These are phyloP conservation scores for Pelargonium citronellum DNA, from an alignment of 441 rosid genomes.

Conservation along the genomic window DNA sequence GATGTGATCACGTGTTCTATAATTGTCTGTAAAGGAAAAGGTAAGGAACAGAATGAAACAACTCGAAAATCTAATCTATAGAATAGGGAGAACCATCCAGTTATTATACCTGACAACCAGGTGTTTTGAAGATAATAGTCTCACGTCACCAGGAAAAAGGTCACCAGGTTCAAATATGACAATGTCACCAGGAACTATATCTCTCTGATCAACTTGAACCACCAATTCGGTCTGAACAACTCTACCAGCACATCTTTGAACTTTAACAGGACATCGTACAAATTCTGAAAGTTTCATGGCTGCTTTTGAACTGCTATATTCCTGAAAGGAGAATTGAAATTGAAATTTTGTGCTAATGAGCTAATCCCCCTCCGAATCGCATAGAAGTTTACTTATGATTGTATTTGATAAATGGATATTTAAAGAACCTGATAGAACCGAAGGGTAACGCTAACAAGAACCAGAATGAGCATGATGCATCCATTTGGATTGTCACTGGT, in stretches of 20 bases:
- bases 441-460: conserved; percentile 57
- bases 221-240: conserved; percentile 57
- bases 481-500: conserved; percentile 62
- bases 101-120: conserved; percentile 54
- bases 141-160: conserved; percentile 70
- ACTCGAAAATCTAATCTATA: not conserved
- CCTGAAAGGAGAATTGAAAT: conserved; percentile 32
- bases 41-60: conserved; percentile 11
- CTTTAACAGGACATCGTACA: conserved; percentile 55
- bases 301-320: conserved; percentile 63
- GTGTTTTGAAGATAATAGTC: conserved; percentile 55
- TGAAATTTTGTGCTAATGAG: not conserved
- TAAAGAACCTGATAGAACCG: conserved; percentile 51
- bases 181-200: conserved; percentile 70
- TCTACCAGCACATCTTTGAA: conserved; percentile 73
- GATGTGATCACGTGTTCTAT: conserved; percentile 22
- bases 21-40: conserved; percentile 12
- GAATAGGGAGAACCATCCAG: conserved; percentile 7
- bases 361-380: not conserved
- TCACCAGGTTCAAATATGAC: conserved; percentile 67
- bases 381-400: not conserved
- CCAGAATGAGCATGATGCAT: conserved; percentile 56
- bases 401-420: conserved; percentile 11
- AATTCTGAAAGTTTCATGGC: conserved; percentile 68
- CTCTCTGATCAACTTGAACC: conserved; percentile 67